A percentile compares a stretch with the other conserved stretches of the same genome.
Conservation (phyloP, 2,329 filamentous ascomycete genomes). For the Cercospora citrullina region DNA sequence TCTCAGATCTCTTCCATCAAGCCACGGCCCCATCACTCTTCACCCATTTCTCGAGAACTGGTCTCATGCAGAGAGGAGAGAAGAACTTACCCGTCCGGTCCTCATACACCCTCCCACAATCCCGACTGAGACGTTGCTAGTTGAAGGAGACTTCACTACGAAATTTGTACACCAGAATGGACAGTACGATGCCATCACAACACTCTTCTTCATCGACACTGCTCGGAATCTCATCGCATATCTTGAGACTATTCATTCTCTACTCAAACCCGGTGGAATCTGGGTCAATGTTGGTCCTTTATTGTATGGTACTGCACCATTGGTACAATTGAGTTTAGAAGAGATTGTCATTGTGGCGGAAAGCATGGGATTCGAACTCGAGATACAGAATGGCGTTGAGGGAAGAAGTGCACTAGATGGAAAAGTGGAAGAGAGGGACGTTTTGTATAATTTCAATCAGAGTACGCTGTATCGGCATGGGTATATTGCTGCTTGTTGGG, state of each 20-base stretch:
- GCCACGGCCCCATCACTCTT: constrained; percentile 63
- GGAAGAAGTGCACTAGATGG: background rate
- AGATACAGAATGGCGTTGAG: background rate
- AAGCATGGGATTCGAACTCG: constrained; percentile 22
- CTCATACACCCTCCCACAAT: constrained; percentile 8
- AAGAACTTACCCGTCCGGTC: constrained; percentile 31
- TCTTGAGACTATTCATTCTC: constrained; percentile 74
- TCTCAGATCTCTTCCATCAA: constrained; percentile 64
- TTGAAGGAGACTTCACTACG: constrained; percentile 58
- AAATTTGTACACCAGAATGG: background rate
- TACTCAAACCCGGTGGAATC: constrained; percentile 72
- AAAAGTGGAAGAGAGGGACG: background rate
- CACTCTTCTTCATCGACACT: constrained; percentile 93
- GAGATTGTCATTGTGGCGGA: constrained; percentile 24
- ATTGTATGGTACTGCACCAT: constrained; percentile 52
- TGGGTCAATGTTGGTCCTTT: constrained; percentile 86
- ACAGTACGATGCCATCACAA: constrained; percentile 69
- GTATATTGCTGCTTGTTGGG: constrained; percentile 13
- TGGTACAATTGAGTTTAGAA: constrained; percentile 24
- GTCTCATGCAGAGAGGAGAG: constrained; percentile 68
- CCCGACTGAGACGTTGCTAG: constrained; percentile 5
- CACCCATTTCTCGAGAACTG: constrained; percentile 70
- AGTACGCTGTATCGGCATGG: constrained; percentile 15
- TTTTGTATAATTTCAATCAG: constrained; percentile 13
- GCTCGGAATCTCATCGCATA: constrained; percentile 88